Evolutionary conservation across 2,329 filamentous ascomycete species (phyloP).

Genomic region (Pestalotiopsis sp.): DNA sequence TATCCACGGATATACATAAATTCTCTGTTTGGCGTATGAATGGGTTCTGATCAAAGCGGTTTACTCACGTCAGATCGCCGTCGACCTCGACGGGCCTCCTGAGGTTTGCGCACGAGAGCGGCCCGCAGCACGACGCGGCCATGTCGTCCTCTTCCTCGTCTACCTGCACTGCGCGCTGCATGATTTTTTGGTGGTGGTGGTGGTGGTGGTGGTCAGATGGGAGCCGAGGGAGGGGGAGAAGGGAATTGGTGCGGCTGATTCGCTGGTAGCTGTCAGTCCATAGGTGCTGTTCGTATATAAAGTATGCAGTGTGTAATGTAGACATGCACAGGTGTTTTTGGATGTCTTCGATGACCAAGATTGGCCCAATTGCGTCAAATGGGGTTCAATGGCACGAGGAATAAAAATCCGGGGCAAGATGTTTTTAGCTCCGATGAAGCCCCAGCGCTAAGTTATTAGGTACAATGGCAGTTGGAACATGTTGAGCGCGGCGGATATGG

Average conservation of each 20-base stretch:
- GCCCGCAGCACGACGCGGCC: slow-evolving; percentile 38
- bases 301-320: neutral
- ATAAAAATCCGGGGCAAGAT: neutral
- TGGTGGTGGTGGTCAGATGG: too few species aligned
- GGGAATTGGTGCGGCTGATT: neutral
- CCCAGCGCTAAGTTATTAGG: neutral
- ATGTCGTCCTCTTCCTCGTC: slow-evolving; percentile 1
- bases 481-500: neutral
- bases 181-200: neutral
- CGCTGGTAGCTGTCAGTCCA: neutral
- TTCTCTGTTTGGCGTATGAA: neutral
- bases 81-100: slow-evolving; percentile 47
- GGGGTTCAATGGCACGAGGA: neutral
- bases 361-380: neutral
- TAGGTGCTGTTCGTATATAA: neutral
- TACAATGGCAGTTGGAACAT: neutral
- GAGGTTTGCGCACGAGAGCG: slow-evolving; percentile 36
- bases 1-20: neutral
- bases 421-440: neutral
- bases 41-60: neutral
- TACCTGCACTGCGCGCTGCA: slow-evolving; percentile 2
- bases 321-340: too few species aligned
- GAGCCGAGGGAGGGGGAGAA: neutral
- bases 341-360: too few species aligned
- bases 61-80: slow-evolving; percentile 37